Evolutionary conservation across 306 rosid genomes (phyloP).

Genomic region (Cicer bijugum): DNA sequence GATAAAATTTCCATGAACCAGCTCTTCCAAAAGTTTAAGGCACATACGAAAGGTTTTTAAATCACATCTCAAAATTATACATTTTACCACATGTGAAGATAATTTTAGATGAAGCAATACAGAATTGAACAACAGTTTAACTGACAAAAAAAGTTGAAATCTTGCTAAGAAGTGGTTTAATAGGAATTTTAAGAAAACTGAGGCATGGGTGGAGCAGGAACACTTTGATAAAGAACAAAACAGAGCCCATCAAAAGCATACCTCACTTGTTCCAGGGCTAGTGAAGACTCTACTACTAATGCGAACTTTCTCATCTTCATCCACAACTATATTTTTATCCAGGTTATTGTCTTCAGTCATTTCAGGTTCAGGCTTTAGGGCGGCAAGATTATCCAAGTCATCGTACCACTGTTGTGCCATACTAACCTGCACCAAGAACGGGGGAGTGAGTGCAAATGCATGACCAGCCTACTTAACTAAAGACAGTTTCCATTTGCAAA

Average conservation of each 20-base stretch:
- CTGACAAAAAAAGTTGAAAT: not conserved
- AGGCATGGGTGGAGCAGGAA: not conserved
- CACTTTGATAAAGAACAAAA: constrained; percentile 23
- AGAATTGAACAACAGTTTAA: not conserved
- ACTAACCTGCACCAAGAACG: constrained; percentile 63
- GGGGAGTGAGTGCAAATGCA: constrained; percentile 41
- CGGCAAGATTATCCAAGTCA: constrained; percentile 73
- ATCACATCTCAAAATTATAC: constrained; percentile 3
- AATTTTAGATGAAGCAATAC: not conserved
- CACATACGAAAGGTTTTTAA: not conserved
- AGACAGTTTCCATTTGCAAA: constrained; percentile 27
- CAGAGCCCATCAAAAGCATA: constrained; percentile 30
- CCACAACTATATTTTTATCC: constrained; percentile 43
- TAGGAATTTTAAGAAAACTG: constrained; percentile 3
- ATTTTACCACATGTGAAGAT: not conserved
- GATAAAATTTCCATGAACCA: not conserved
- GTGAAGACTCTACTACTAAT: constrained; percentile 60
- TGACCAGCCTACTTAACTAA: constrained; percentile 31
- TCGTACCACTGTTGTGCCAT: constrained; percentile 86
- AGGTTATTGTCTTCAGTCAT: constrained; percentile 47
- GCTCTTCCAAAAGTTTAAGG: not conserved
- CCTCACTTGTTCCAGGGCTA: constrained; percentile 96
- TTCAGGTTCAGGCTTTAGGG: constrained; percentile 59
- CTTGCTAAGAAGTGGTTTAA: not conserved
- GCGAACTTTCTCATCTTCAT: constrained; percentile 54